A percentile compares a stretch with the other conserved stretches of the same genome.
These are phyloP conservation scores for Astrephomene gubernaculifera DNA, from an alignment of 139 green algal genomes.

Conservation along the genomic window DNA sequence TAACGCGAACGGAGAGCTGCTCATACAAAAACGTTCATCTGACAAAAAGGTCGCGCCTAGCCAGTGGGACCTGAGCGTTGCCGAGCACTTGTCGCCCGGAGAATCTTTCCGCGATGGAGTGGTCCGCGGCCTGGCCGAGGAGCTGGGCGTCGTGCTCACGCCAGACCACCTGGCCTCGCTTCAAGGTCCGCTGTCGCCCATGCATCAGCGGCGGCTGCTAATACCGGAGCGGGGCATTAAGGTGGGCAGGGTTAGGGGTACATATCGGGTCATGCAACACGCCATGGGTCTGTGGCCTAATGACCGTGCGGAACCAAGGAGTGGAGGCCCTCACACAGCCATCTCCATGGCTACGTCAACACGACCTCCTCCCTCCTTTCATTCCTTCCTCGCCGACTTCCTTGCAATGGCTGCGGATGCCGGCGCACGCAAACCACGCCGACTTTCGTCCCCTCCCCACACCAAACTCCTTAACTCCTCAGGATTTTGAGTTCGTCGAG, in stretches of 20 bases:
- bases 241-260: not conserved
- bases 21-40: slow-evolving; percentile 69
- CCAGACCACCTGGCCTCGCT: slow-evolving; percentile 23
- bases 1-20: slow-evolving; percentile 56
- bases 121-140: slow-evolving; percentile 70
- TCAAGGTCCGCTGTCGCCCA: slow-evolving; percentile 58
- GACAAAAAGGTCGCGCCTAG: slow-evolving; percentile 75
- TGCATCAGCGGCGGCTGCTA: slow-evolving; percentile 59
- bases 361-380: too few species aligned
- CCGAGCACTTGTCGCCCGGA: slow-evolving; percentile 77
- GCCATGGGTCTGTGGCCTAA: too few species aligned
- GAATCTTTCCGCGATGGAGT: slow-evolving; percentile 69
- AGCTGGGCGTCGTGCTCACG: slow-evolving; percentile 67
- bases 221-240: slow-evolving; percentile 32
- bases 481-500: slow-evolving; percentile 65
- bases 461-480: too few species aligned
- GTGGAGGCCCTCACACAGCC: too few species aligned
- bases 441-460: too few species aligned
- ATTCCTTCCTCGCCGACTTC: too few species aligned
- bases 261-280: too few species aligned
- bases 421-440: too few species aligned
- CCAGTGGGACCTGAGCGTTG: slow-evolving; percentile 79
- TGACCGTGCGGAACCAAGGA: too few species aligned
- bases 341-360: too few species aligned
- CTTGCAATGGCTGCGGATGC: too few species aligned